Base-by-base conservation (phyloP, 2,329 filamentous ascomycete genomes). In the Ascocoryne sarcoides region DNA sequence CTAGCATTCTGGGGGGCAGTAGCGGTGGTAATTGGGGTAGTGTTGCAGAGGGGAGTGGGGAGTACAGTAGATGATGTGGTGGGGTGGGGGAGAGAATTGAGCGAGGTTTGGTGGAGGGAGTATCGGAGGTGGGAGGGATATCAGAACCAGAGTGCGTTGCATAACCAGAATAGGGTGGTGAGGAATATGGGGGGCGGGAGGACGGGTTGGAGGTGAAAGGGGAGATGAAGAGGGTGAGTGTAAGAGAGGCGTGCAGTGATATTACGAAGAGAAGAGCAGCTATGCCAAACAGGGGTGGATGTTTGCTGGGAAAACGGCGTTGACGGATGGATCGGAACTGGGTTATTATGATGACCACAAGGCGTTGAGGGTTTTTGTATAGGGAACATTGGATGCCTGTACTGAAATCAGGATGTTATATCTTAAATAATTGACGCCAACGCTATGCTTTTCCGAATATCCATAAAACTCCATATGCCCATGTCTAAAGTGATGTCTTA, bases 41-140 rank as follows among this genome's bases (percentile, higher is more conserved):
- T 82, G 3, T 82, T 72, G 60, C 77, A 79, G 55, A 67, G 85
- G 2, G 80, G 87, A 0, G 58, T 81, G 12, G 75, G 77, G 48
- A 76, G 76, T 43, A 80, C 79, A 48, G 63, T 74, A 10, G 67
- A 70, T 45, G 84, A 92, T 61, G 32, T 71, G n/a, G 54, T 60
- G 17, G 68, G 65, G 5, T 74, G 73, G 52, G 61, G 63, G 32
- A 57, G 63, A 10, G 64, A 71, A 36, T 60, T 75, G 39, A 70
- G 63, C 57, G 66, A 70, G 42, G 66, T 77, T 30, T 80, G 75
- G 71, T 56, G 69, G 51, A 58, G 61, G 42, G 76, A 80, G 60
- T 79, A 79, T 55, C 62, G 68, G 54, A 64, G 65, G 43, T 78
- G 75, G 56, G 71, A 77, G 53, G 66, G 66, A 12, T 48, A 50